Percentiles rank a stretch among this genome's conserved stretches.
phyloP scores from a whole-genome alignment of 2,329 filamentous ascomycete genomes.

The Alternaria conjuncta region DNA sequence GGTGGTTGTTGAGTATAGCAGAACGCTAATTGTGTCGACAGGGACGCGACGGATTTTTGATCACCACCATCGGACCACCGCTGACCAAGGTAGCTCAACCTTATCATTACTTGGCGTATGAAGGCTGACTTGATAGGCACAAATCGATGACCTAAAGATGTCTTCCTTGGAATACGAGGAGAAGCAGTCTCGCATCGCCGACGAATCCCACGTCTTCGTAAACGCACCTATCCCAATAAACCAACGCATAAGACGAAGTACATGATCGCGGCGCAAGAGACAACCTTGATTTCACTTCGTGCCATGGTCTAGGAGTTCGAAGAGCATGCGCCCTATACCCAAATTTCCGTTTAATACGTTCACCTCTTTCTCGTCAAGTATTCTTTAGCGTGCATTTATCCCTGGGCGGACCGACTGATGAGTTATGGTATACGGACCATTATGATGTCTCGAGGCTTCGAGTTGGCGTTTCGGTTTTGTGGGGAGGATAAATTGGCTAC shows the following conservation, averaged over 20 bases:
- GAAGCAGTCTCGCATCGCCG: constrained; percentile 48
- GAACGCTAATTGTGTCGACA: constrained; percentile 27
- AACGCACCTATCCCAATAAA: constrained; percentile 49
- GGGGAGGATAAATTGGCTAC: background rate
- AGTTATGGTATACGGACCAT: constrained; percentile 2
- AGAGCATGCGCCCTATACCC: constrained; percentile 13
- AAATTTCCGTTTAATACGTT: constrained; percentile 7
- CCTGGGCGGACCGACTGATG: background rate
- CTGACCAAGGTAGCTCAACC: constrained; percentile 47
- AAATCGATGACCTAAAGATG: constrained; percentile 52
- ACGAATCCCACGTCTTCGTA: constrained; percentile 45
- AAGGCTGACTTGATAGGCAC: constrained; percentile 41
- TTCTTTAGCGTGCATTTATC: constrained; percentile 16
- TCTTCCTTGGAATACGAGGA: constrained; percentile 51
- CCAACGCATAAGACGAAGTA: constrained; percentile 40
- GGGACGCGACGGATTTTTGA: constrained; percentile 52
- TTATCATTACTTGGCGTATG: background rate
- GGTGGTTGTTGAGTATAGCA: constrained; percentile 4
- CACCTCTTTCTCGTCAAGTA: constrained; percentile 4
- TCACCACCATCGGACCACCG: constrained; percentile 49
- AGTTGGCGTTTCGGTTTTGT: constrained; percentile 3
- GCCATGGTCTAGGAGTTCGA: constrained; percentile 1
- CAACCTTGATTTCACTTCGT: background rate
- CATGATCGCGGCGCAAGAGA: constrained; percentile 13
- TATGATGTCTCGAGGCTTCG: constrained; percentile 1